Conservation (phyloP, 805 yeast genomes). For the Barnettozyma siamensis region DNA sequence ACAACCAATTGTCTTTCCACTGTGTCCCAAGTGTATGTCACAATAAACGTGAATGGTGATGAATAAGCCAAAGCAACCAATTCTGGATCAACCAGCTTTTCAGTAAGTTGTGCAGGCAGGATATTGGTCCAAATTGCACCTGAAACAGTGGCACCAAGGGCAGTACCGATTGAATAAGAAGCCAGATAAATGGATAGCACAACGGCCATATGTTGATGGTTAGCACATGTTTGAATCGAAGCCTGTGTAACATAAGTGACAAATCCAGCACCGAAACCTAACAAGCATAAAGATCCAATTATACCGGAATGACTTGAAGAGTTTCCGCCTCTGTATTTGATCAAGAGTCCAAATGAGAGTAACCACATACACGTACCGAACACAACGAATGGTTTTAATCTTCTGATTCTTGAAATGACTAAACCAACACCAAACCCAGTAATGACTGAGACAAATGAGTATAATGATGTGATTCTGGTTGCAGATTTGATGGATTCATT, state of each 20-base stretch:
- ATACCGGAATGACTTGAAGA: constrained; percentile 46
- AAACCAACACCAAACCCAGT: constrained; percentile 56
- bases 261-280: constrained; percentile 73
- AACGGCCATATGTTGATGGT: constrained; percentile 61
- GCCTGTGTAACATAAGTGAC: constrained; percentile 62
- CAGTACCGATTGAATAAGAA: constrained; percentile 30
- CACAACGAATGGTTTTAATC: constrained; percentile 53
- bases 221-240: constrained; percentile 51
- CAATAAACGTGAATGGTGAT: constrained; percentile 44
- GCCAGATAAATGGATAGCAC: constrained; percentile 53
- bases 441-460: constrained; percentile 60
- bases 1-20: constrained; percentile 50
- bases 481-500: constrained; percentile 53
- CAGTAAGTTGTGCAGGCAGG: constrained; percentile 17
- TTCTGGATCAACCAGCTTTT: constrained; percentile 5
- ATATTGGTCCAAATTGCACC: constrained; percentile 55
- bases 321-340: constrained; percentile 49
- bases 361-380: constrained; percentile 57
- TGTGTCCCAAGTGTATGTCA: constrained; percentile 50
- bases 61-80: constrained; percentile 40
- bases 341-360: constrained; percentile 53
- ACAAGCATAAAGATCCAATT: constrained; percentile 56
- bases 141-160: constrained; percentile 7
- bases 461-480: constrained; percentile 55
- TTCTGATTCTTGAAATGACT: constrained; percentile 41